Percentiles rank a stretch among this genome's conserved stretches.
These are phyloP conservation scores for Aciculosporium take DNA, from an alignment of 2,329 filamentous ascomycete species.

Conservation along the genomic window DNA sequence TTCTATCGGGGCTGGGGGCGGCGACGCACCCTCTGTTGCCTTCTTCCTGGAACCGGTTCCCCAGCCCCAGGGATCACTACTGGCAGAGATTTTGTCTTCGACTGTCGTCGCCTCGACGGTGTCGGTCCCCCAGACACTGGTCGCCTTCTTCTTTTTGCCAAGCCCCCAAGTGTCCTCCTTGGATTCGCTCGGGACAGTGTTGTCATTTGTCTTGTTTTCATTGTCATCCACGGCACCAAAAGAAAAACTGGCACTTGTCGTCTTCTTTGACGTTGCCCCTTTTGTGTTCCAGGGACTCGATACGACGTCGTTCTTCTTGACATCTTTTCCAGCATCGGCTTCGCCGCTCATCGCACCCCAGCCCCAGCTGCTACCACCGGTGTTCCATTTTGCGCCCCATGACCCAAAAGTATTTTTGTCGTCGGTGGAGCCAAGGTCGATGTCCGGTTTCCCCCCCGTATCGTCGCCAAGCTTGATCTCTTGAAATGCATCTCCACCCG, in stretches of 20 bases:
- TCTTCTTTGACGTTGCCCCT: constrained; percentile 37
- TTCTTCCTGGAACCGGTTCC: constrained; percentile 26
- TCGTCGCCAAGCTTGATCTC: constrained; percentile 54
- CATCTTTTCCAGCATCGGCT: constrained; percentile 19
- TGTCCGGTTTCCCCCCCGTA: constrained; percentile 38
- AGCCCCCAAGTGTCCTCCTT: constrained; percentile 20
- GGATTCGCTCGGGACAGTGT: constrained; percentile 18
- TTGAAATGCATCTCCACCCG: constrained; percentile 42
- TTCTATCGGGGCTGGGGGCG: constrained; percentile 16
- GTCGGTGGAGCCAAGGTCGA: constrained; percentile 36
- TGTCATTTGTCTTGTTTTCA: constrained; percentile 22
- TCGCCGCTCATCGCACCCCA: constrained; percentile 20
- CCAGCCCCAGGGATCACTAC: constrained; percentile 21
- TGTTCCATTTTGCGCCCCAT: constrained; percentile 47
- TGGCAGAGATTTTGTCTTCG: constrained; percentile 12
- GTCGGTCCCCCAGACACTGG: constrained; percentile 21
- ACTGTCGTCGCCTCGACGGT: constrained; percentile 19
- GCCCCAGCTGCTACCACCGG: constrained; percentile 33
- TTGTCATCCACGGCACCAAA: constrained; percentile 32
- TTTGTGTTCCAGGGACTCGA: constrained; percentile 36
- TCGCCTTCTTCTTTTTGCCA: constrained; percentile 25
- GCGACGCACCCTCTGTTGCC: constrained; percentile 19
- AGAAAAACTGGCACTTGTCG: constrained; percentile 28
- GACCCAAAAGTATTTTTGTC: constrained; percentile 34
- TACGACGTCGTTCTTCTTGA: constrained; percentile 27